Evolutionary conservation across 169 alveolate species (phyloP), one percentile per base, ranked within the genome.

Genomic region (Eimeria falciformis): DNA sequence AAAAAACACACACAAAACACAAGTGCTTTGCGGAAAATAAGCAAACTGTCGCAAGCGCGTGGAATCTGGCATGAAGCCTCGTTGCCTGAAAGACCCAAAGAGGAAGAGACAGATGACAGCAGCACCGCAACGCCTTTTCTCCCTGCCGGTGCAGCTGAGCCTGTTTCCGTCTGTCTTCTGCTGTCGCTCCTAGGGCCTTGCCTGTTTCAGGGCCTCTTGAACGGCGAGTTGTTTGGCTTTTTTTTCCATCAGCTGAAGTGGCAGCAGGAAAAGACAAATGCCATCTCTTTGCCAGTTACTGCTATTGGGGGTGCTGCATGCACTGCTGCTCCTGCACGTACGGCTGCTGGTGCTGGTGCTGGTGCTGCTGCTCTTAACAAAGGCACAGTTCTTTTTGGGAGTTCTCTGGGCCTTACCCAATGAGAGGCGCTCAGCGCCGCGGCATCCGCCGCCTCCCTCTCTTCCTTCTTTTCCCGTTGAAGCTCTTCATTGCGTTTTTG

Each of bases 161-260:
- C 17, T 53, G 65, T 12, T 1, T 17, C n/a, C 3, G 17, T 53
- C 17, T 12, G 65, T 12, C 65, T 17, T 3, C 25, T 12, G 25
- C n/a, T 21, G 0, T 3, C 17, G 65, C 65, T 17, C 3, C n/a
- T 53, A 17, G 65, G 3, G 25, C 65, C n/a, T 29, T 27, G 47
- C 86, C 86, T 75, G 86, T 23, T 17, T n/a, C 12, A 75, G 86
- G n/a, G 86, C 86, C 18, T n/a, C 86, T 21, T 75, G 86, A 21
- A 37, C 47, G 43, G 27, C 23, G n/a, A 75, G 33, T 68, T 47
- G 62, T 68, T n/a, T 46, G 7, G 40, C 58, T 43, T 75, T 75
- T 18, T 75, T 75, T 21, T 75, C 86, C 27, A 43, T 37, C 66
- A 75, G 18, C 86, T 75, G 86, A 29, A 27, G 43, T n/a, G 86